Base-by-base conservation (phyloP, 2,329 filamentous ascomycete genomes). In the Fusarium robinianum region DNA sequence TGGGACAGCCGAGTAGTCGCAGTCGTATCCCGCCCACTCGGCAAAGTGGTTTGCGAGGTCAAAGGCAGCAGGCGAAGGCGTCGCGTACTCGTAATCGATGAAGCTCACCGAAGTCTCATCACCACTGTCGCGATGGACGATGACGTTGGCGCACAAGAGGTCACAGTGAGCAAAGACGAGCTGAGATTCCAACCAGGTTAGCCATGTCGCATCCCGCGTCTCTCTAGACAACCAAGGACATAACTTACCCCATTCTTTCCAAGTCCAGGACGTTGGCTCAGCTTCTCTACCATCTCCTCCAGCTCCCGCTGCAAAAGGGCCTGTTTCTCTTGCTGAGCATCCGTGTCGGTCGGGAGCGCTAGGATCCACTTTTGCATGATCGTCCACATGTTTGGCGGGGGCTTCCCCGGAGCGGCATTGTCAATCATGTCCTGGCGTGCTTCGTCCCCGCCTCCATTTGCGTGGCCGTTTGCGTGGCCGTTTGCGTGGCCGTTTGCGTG, bases 71-170 rank as follows among this genome's bases (percentile, higher is more conserved):
- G 92, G 92, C 1, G 91, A 92, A 3, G 94, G 91, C 5, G 90
- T 94, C 10, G 91, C 90, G 69, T 99, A 99, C 69, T 99, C 94
- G 74, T 97, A 99, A 72, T 99, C 94, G 67, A 99, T 99, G 71
- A 99, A 97, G 63, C 81, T 76, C 34, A 79, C 74, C 16, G 75
- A 65, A 22, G 67, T 56, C 38, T 57, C 66, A 19, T 70, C 63
- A 10, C 66, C 60, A 17, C 58, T 61, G 19, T 69, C 57, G 30
- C 62, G 64, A 55, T 89, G 77, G 54, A 96, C 82, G 62, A 99
- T 97, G 55, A 99, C 88, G 66, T 99, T 99, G 57, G 91, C 94
- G 67, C 87, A 90, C n/a, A 99, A 77, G 16, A 99, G 80, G 69
- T 99, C 94, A 75, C 91, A 96, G 71, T 97, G 92, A 52, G 88